These are phyloP conservation scores for Dryadomyces quercivorus DNA, from an alignment of 2,329 filamentous ascomycete species.

Conservation along the genomic window DNA sequence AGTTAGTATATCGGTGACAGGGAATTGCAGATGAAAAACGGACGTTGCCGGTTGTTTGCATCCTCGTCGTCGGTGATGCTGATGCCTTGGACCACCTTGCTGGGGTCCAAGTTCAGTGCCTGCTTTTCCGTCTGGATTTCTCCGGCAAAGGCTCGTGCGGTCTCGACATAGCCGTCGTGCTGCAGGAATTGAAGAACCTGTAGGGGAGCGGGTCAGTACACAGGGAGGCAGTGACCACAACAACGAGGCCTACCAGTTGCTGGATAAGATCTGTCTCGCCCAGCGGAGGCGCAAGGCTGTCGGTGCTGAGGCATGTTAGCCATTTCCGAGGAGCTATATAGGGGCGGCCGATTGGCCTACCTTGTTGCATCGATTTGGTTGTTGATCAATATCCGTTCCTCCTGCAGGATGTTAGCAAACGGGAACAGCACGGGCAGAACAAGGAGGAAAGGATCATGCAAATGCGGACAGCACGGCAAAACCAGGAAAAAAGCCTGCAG, in stretches of 20 bases:
- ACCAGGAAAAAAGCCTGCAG: neutral
- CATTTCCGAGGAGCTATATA: neutral
- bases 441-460: neutral
- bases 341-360: slow-evolving; percentile 12
- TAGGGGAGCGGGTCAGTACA: neutral
- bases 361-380: slow-evolving; percentile 44
- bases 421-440: neutral
- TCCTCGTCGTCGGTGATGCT: slow-evolving; percentile 73
- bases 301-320: slow-evolving; percentile 29
- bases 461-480: slow-evolving; percentile 8
- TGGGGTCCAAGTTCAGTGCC: slow-evolving; percentile 49
- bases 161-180: slow-evolving; percentile 92
- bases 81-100: slow-evolving; percentile 40
- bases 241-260: slow-evolving; percentile 42
- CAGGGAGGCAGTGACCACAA: neutral
- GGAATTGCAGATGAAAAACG: slow-evolving; percentile 19
- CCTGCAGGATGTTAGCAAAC: slow-evolving; percentile 24
- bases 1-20: neutral
- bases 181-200: slow-evolving; percentile 72
- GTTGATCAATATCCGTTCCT: slow-evolving; percentile 47
- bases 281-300: slow-evolving; percentile 47
- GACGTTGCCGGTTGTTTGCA: slow-evolving; percentile 76
- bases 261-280: slow-evolving; percentile 72
- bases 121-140: slow-evolving; percentile 66
- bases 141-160: slow-evolving; percentile 73